Evolutionary conservation across 2,329 filamentous ascomycete genomes (phyloP), one percentile per base, ranked within the genome.

Genomic region (Neopestalotiopsis sp.): DNA sequence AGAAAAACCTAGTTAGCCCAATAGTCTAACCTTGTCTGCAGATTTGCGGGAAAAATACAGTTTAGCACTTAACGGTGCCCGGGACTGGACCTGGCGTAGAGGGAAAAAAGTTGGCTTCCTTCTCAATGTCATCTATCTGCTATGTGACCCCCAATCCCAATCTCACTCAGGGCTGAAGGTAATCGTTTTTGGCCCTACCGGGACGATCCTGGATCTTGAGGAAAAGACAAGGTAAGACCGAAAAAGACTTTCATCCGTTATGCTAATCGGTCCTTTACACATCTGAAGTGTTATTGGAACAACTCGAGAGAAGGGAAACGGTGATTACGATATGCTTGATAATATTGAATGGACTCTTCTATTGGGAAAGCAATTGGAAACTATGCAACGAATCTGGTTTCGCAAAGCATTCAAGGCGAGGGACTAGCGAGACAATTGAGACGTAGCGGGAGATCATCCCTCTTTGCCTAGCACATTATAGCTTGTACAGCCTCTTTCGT

Each of bases 31-130:
- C 45, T 52, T 52, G 45, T 52, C 45, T 24, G 45, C 45, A 7
- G 42, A n/a, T 52, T 52, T 24, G 45, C n/a, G 45, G 14, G 45
- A 52, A 20, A n/a, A 52, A 52, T 52, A 52, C 45, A 52, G 45
- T 52, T 52, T 52, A 52, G n/a, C 45, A 52, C 45, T 52, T 24
- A 52, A 52, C 45, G 45, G 45, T 52, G n/a, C n/a, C 45, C 45
- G 45, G 20, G 7, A 24, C 20, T 20, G 6, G 45, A 52, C 4
- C 34, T 38, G 10, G 45, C 17, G 45, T n/a, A 7, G 7, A 3
- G 45, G 45, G 45, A 52, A 52, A 9, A 9, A 17, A 20, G 13
- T 49, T 10, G 45, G 17, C 17, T n/a, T n/a, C 45, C 24, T n/a
- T 10, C 17, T 52, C 9, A 52, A n/a, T 52, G 14, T 20, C 20